Evolutionary conservation across 1,284 basidiomycete species (phyloP).

Genomic region (Ganoderma multipileum): DNA sequence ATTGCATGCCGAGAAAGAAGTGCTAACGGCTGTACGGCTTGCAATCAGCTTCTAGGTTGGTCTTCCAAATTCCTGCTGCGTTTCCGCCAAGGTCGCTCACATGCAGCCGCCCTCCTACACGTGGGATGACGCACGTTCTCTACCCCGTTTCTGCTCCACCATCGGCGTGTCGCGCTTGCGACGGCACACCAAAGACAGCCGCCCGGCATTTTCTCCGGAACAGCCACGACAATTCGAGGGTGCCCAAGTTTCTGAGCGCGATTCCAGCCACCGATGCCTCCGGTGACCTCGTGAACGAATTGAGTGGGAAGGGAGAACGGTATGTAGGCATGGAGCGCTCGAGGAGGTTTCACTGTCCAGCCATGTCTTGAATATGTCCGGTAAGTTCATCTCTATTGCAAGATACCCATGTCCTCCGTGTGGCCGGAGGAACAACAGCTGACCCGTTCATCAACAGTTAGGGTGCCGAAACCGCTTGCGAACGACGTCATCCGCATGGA

Average conservation of each 20-base stretch:
- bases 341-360: background rate
- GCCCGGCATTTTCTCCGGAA: background rate
- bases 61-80: background rate
- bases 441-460: conserved; percentile 2
- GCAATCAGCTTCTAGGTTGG: background rate
- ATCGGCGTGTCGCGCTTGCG: background rate
- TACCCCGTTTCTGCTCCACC: background rate
- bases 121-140: conserved; percentile 1
- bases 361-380: background rate
- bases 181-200: background rate
- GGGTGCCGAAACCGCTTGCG: background rate
- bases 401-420: background rate
- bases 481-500: background rate
- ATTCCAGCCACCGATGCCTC: background rate
- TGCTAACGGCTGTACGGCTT: background rate
- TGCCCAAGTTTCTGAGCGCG: background rate
- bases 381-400: background rate
- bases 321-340: background rate
- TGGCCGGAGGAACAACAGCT: conserved; percentile 2
- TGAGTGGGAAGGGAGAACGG: background rate
- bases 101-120: background rate
- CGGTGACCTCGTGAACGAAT: background rate
- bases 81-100: background rate
- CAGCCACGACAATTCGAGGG: background rate
- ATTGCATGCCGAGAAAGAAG: background rate